A percentile compares a stretch with the other conserved stretches of the same genome.
Evolutionary conservation across 768 basidiomycete species (phyloP).

Genomic region (Tephrocybe rancida): DNA sequence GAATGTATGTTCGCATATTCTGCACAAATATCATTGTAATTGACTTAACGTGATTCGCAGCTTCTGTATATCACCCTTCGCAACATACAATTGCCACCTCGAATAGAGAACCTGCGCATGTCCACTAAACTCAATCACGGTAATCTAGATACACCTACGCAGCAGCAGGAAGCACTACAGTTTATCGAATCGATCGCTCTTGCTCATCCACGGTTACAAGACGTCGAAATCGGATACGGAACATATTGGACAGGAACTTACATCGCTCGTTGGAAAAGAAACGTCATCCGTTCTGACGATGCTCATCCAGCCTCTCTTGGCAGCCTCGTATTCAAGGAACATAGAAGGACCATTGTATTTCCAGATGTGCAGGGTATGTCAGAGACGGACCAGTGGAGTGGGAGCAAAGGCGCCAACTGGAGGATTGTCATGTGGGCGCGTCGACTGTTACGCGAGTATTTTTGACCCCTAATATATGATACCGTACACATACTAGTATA

Average conservation of each 20-base stretch:
- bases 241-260: constrained; percentile 35
- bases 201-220: constrained; percentile 18
- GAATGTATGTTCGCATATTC: constrained; percentile 5
- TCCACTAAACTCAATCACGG: constrained; percentile 24
- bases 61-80: constrained; percentile 23
- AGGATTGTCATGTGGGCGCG: background rate
- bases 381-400: background rate
- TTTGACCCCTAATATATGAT: background rate
- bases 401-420: background rate
- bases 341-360: constrained; percentile 29
- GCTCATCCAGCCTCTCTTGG: constrained; percentile 23
- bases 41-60: background rate
- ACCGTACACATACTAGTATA: too few species aligned
- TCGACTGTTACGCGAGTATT: background rate
- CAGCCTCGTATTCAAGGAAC: constrained; percentile 29
- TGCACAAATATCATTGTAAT: background rate
- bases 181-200: constrained; percentile 25
- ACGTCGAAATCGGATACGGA: constrained; percentile 29
- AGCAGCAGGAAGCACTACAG: constrained; percentile 23
- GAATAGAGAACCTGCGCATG: constrained; percentile 21
- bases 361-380: constrained; percentile 7
- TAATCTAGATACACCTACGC: constrained; percentile 20
- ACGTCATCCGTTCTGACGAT: constrained; percentile 14
- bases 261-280: constrained; percentile 26
- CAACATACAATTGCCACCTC: constrained; percentile 18